Percentiles rank a stretch among this genome's conserved stretches.
Evolutionary conservation across 1,139 yeast species (phyloP).

Genomic region (Yamadazyma friedrichii): DNA sequence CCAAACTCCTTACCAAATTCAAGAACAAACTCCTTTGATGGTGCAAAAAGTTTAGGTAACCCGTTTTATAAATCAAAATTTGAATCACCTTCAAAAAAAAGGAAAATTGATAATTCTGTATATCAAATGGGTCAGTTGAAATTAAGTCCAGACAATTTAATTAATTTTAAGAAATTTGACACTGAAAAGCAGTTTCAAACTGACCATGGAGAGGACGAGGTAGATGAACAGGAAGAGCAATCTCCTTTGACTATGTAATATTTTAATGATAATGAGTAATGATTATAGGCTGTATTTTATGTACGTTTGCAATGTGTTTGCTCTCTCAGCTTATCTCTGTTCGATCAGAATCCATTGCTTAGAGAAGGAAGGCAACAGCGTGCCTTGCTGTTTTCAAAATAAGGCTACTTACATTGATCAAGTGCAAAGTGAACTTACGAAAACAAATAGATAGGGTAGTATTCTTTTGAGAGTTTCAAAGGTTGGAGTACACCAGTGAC

Average conservation of each 20-base stretch:
- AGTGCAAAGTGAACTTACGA: too few relatives aligned
- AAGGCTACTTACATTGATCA: too few relatives aligned
- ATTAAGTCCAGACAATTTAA: too few relatives aligned
- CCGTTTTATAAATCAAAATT: conserved; percentile 18
- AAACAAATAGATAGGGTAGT: too few relatives aligned
- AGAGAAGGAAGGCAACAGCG: too few relatives aligned
- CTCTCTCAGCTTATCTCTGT: neutral
- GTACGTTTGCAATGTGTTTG: neutral
- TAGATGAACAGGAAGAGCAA: conserved; percentile 5
- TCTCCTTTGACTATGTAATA: neutral
- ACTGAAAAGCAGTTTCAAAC: neutral
- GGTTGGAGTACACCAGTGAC: too few relatives aligned
- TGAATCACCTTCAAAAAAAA: conserved; percentile 16
- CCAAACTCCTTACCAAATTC: neutral
- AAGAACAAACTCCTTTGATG: conserved; percentile 1
- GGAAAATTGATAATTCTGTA: conserved; percentile 9
- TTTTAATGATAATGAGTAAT: conserved; percentile 6
- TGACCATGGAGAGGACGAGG: conserved; percentile 2
- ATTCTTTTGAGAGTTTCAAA: too few relatives aligned
- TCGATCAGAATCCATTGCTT: too few relatives aligned
- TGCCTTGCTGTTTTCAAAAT: too few relatives aligned
- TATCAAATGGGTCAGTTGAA: too few relatives aligned
- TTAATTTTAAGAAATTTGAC: too few relatives aligned
- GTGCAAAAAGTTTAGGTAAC: conserved; percentile 13
- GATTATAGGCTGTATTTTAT: conserved; percentile 6